These are phyloP conservation scores for Musa schizocarpa DNA, from an alignment of 176 grass and related monocot genomes.

Conservation along the genomic window DNA sequence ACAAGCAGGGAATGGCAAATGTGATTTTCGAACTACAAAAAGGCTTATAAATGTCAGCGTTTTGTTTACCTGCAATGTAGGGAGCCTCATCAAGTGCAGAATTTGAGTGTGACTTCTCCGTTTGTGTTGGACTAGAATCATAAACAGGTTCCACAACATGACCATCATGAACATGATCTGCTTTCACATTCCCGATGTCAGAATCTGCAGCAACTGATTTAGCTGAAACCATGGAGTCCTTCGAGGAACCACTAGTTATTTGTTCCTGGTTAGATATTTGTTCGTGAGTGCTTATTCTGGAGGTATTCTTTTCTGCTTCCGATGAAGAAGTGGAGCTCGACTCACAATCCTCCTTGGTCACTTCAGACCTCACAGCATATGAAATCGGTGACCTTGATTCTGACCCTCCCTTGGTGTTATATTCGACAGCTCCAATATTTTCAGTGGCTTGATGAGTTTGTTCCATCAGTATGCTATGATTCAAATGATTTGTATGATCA, in stretches of 20 bases:
- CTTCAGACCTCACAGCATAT: conserved; percentile 20
- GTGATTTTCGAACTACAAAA: no score
- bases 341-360: not conserved
- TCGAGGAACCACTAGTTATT: conserved; percentile 13
- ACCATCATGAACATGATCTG: no score
- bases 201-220: no score
- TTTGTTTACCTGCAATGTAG: conserved; percentile 23
- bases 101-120: conserved; percentile 13
- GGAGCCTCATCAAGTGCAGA: conserved; percentile 22
- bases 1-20: no score
- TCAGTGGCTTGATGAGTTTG: conserved; percentile 1
- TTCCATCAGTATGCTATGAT: not conserved
- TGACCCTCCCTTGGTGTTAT: conserved; percentile 20
- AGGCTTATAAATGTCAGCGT: no score
- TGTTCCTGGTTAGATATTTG: conserved; percentile 16
- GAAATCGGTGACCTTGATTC: conserved; percentile 23
- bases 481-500: not conserved
- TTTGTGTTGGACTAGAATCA: no score
- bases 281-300: no score
- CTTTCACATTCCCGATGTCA: no score
- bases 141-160: no score
- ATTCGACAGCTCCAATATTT: conserved; percentile 11
- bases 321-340: conserved; percentile 12
- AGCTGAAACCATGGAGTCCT: not conserved
- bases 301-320: conserved; percentile 5